Evolutionary conservation across 164 flowering plant species (phyloP).

Genomic region (Chloranthus sessilifolius): DNA sequence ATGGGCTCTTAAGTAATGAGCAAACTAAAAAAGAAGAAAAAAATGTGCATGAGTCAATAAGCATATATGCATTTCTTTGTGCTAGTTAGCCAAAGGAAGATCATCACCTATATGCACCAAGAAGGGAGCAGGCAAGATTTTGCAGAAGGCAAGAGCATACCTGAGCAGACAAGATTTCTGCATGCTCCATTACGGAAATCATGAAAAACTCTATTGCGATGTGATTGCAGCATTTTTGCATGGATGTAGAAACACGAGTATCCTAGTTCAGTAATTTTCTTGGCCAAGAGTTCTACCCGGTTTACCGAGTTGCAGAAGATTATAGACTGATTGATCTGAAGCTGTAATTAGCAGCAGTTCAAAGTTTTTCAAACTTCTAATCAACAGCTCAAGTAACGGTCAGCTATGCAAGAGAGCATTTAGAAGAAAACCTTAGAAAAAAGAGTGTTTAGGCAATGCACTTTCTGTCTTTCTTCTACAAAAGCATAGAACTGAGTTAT

Average conservation of each 20-base stretch:
- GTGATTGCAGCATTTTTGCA: conserved; percentile 90
- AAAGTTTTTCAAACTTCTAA: background rate
- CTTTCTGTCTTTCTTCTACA: conserved; percentile 85
- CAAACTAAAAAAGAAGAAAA: no score
- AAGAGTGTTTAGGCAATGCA: conserved; percentile 76
- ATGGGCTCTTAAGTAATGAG: no score
- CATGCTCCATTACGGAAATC: conserved; percentile 93
- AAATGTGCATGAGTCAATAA: background rate
- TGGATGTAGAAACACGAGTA: conserved; percentile 86
- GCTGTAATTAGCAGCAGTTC: conserved; percentile 38
- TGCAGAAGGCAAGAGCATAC: no score
- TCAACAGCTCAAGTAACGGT: background rate
- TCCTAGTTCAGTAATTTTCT: conserved; percentile 84
- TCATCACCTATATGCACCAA: background rate
- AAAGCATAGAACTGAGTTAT: conserved; percentile 82
- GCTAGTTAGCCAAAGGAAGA: background rate
- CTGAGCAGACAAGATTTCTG: conserved; percentile 85
- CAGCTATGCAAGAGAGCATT: no score
- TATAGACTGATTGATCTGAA: conserved; percentile 85
- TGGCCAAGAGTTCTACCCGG: conserved; percentile 76
- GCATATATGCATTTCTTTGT: background rate
- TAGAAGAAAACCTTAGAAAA: conserved; percentile 91
- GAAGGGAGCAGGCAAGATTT: no score
- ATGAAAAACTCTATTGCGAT: conserved; percentile 83
- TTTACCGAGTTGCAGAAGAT: conserved; percentile 87